Evolutionary conservation across 345 rosid species (phyloP).

Genomic region (Turnera subulata): DNA sequence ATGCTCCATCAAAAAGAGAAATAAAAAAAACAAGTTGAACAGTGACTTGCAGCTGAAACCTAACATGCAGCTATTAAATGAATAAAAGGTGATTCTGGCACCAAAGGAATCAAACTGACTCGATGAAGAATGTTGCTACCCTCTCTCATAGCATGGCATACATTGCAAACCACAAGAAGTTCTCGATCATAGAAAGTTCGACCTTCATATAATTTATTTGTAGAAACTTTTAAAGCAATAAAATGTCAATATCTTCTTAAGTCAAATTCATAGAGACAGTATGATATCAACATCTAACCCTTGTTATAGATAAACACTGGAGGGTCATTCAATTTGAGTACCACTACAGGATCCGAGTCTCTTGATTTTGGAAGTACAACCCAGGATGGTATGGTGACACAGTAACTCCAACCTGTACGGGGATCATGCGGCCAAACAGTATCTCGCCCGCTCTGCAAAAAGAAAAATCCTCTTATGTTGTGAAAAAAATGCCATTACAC

Average conservation of each 20-base stretch:
- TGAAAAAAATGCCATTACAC: slow-evolving; percentile 1
- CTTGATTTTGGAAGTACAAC: slow-evolving; percentile 78
- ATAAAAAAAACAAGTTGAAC: not conserved
- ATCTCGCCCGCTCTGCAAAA: slow-evolving; percentile 79
- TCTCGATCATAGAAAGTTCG: slow-evolving; percentile 5
- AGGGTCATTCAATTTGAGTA: slow-evolving; percentile 37
- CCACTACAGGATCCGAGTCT: slow-evolving; percentile 98
- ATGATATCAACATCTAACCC: slow-evolving; percentile 27
- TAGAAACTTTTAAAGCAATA: not conserved
- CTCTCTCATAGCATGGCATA: not conserved
- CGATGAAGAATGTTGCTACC: not conserved
- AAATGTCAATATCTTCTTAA: slow-evolving; percentile 3
- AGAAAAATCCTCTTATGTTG: not conserved
- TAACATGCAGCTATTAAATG: not conserved
- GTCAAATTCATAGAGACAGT: slow-evolving; percentile 12
- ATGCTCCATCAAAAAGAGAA: not conserved
- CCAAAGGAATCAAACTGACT: not conserved
- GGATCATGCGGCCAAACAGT: slow-evolving; percentile 95
- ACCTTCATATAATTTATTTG: not conserved
- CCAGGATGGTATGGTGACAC: slow-evolving; percentile 89
- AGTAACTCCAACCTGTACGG: slow-evolving; percentile 93
- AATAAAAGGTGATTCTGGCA: too few species aligned
- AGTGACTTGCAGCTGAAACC: not conserved
- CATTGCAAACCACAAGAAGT: not conserved
- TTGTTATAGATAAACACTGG: slow-evolving; percentile 22